Evolutionary conservation across 75 land plant species (phyloP).

Genomic region (Adiantum capillusveneris): DNA sequence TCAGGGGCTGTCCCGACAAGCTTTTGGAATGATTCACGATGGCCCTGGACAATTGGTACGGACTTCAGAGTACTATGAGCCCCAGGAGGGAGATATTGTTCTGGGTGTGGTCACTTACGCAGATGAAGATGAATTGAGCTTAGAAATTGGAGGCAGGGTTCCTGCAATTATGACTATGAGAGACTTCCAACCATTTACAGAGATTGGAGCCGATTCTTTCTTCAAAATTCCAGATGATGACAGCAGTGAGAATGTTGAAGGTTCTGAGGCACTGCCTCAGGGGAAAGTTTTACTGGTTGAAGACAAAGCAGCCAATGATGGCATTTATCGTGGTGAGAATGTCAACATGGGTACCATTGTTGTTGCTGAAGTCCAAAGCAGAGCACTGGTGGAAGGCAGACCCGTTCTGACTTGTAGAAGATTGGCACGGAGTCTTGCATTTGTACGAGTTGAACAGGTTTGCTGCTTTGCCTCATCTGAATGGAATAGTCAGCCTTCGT

Average conservation of each 20-base stretch:
- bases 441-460: not conserved
- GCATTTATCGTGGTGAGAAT: not conserved
- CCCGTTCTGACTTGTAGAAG: not conserved
- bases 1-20: not conserved
- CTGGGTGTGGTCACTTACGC: not conserved
- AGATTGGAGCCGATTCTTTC: not conserved
- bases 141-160: not conserved
- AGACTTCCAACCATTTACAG: conserved; percentile 5
- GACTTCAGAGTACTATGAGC: not conserved
- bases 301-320: not conserved
- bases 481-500: too few relatives aligned
- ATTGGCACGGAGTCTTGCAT: not conserved
- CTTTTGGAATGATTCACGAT: not conserved
- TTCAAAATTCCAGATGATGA: not conserved
- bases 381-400: not conserved
- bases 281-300: not conserved
- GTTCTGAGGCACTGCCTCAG: not conserved
- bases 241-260: not conserved
- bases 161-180: not conserved
- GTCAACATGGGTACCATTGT: not conserved
- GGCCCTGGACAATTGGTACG: not conserved
- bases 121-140: not conserved
- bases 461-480: too few relatives aligned
- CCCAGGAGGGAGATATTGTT: conserved; percentile 3
- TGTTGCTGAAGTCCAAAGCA: not conserved